Evolutionary conservation across 2,329 filamentous ascomycete genomes (phyloP), one percentile per base, ranked within the genome.

Genomic region (Knufia fluminis): DNA sequence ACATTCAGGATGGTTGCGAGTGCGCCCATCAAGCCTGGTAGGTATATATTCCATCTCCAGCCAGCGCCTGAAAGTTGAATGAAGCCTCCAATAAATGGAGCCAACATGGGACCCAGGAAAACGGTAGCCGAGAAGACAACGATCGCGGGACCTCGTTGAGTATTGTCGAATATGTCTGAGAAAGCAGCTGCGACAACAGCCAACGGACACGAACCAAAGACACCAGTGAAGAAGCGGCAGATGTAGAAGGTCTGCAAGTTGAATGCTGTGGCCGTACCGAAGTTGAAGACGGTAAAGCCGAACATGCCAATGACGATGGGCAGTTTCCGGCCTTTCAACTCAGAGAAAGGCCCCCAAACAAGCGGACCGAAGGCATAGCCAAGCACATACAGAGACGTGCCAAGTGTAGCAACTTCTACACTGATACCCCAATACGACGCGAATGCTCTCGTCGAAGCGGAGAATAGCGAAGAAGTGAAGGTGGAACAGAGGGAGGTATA

Each of bases 391-490:
- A 72, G 56, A 1, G 63, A 68, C 9, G 69, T 61, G 14, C 67
- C 68, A 4, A 70, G 60, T 9, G 66, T 59, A 3, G 63, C 62
- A 8, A 71, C 69, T 52, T 69, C 66, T 1, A 54, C 58, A 3
- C 65, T 65, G 42, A 88, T 82, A 52, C 71, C 57, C 58, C 80
- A 90, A 57, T 80, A 65, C 2, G 52, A 49, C 3, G 79, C 75
- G 9, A 89, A 72, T 16, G 70, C 62, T 6, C 58, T 56, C 1
- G 80, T 86, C 4, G 83, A 82, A 20, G 80, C 70, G 1, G 83
- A 86, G 68, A 86, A 89, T 60, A 89, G 80, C 65, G 3, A 77
- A 1, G 75, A 70, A 16, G 69, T 67, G 36, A 80, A 65, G 1
- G 76, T 78, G 8, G 73, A 76, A 52, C 72, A 80, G 23, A 60